Percentiles rank a stretch among this genome's conserved stretches.
These are phyloP conservation scores for Cyclaneusma minus DNA, from an alignment of 2,329 filamentous ascomycete species.

Conservation along the genomic window DNA sequence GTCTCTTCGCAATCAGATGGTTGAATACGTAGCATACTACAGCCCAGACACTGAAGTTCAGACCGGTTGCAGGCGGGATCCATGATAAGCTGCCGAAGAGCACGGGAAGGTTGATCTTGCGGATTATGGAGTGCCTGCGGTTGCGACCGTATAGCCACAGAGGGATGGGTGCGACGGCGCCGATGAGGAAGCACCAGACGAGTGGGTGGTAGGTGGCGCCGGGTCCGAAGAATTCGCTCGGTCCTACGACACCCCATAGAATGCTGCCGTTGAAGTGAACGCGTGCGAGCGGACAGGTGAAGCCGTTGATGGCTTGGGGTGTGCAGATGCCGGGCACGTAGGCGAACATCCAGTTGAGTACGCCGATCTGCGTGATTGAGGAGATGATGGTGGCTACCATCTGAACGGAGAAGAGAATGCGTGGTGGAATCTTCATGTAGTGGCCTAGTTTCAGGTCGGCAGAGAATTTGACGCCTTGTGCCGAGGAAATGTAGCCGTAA, in stretches of 20 bases:
- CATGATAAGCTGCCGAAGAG: slow-evolving; percentile 70
- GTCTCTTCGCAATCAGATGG: slow-evolving; percentile 52
- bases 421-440: slow-evolving; percentile 75
- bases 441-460: slow-evolving; percentile 77
- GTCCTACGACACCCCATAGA: slow-evolving; percentile 79
- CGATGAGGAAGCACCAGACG: slow-evolving; percentile 70
- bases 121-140: slow-evolving; percentile 43
- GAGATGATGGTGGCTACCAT: slow-evolving; percentile 62
- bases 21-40: slow-evolving; percentile 79
- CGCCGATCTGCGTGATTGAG: slow-evolving; percentile 65
- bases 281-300: slow-evolving; percentile 73
- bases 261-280: slow-evolving; percentile 87
- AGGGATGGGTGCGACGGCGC: slow-evolving; percentile 56
- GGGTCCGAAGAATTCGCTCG: slow-evolving; percentile 65
- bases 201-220: slow-evolving; percentile 60
- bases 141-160: slow-evolving; percentile 57
- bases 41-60: slow-evolving; percentile 82
- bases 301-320: slow-evolving; percentile 64
- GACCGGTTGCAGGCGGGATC: slow-evolving; percentile 74
- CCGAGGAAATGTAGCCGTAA: slow-evolving; percentile 78
- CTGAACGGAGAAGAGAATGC: slow-evolving; percentile 66
- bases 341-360: slow-evolving; percentile 81
- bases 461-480: slow-evolving; percentile 79
- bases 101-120: slow-evolving; percentile 69
- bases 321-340: slow-evolving; percentile 69